Conservation (phyloP, 2,329 filamentous ascomycete genomes). For the Trichoderma guizhouense region DNA sequence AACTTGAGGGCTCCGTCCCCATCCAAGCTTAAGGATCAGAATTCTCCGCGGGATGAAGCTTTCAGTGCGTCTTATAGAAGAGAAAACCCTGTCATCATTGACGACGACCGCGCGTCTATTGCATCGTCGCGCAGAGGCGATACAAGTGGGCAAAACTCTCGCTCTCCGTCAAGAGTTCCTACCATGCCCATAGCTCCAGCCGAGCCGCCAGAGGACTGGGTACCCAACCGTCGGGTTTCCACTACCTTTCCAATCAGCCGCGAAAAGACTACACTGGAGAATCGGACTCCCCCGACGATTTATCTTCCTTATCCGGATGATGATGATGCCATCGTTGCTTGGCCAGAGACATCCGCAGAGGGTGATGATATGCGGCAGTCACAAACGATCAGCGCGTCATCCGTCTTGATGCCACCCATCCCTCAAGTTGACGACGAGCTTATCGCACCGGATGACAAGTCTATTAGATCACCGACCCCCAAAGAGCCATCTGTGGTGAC, state of each 20-base stretch:
- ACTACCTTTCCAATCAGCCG: conserved; percentile 32
- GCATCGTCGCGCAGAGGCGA: conserved; percentile 26
- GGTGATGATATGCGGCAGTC: not conserved
- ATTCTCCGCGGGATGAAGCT: conserved; percentile 39
- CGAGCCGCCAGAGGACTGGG: conserved; percentile 12
- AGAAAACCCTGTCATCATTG: conserved; percentile 21
- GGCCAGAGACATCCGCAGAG: conserved; percentile 22
- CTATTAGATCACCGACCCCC: not conserved
- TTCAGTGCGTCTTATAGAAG: not conserved
- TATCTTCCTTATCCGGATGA: conserved; percentile 40
- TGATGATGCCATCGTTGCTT: conserved; percentile 27
- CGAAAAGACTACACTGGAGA: conserved; percentile 23
- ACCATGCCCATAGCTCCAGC: conserved; percentile 32
- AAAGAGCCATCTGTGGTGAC: conserved; percentile 22
- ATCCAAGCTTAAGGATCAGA: conserved; percentile 28
- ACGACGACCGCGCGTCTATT: conserved; percentile 32
- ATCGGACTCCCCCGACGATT: conserved; percentile 21
- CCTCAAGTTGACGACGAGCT: conserved; percentile 12
- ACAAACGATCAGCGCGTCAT: not conserved
- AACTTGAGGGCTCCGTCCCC: conserved; percentile 22
- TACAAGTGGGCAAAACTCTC: conserved; percentile 16
- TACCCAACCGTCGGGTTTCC: conserved; percentile 25
- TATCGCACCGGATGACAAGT: not conserved
- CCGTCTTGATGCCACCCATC: conserved; percentile 28
- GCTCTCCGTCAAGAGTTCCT: conserved; percentile 35